Evolutionary conservation across 768 basidiomycete species (phyloP), one percentile per base, ranked within the genome.

Genomic region (Leccinum broughii): DNA sequence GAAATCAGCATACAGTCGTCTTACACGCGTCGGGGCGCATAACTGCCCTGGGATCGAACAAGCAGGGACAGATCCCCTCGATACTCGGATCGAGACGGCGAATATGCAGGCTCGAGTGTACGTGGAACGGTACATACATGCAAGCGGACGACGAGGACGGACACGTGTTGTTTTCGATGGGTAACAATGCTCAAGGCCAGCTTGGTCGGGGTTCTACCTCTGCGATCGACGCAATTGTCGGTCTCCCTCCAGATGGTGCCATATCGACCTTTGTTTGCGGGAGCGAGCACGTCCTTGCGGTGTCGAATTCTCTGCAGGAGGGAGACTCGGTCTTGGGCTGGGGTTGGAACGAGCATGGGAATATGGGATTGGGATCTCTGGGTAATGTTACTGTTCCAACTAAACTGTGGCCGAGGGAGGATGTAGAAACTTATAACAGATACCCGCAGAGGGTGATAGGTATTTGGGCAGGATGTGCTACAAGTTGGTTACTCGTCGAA

Each of bases 331-430:
- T 95, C 0, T 91, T 86, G 84, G 91, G 85, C 0, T 97, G 95
- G 92, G 96, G 96, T 0, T 98, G 96, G 95, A 98, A 98, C 72
- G 96, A 98, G 72, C 96, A 98, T 70, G 96, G 96, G 7, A 98
- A 97, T 72, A 78, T 98, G 28, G 94, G 92, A 0, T 68, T 85
- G 24, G 88, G 86, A 0, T 77, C 80, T 37, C 84, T 83, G 4
- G 75, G 78, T 3, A 87, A 94, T 65, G 73, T 83, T 9, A 61
- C 66, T 7, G 28, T 68, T 15, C 87, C 89, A 15, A 70, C 76
- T 11, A 82, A 74, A 62, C 68, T 91, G 11, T 88, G 88, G 85
- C 81, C 85, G 0, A 65, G 68, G 46, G 44, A 57, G 17, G 59
- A 63, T 17, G 9, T 64, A 20, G 59, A 61, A 20, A 35, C 8